Evolutionary conservation across 179 eudicot species (phyloP).

Genomic region (Beta macrorhiza): DNA sequence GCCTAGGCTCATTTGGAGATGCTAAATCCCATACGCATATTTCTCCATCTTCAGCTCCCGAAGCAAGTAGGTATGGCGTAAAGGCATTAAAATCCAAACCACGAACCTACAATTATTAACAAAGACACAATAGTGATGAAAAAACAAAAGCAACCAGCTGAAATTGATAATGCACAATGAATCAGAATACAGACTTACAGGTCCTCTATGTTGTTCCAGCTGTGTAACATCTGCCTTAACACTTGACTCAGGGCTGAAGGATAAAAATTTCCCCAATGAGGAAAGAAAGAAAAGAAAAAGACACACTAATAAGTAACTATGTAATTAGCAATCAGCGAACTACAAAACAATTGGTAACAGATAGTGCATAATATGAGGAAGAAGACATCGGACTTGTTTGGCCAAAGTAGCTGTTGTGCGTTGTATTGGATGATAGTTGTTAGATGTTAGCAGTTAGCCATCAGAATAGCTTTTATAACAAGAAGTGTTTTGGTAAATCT

Average conservation of each 20-base stretch:
- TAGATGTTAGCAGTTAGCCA: too few species aligned
- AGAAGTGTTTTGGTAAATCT: too few species aligned
- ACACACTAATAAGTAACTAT: background rate
- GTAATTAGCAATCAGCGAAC: background rate
- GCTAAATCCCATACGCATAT: conserved; percentile 93
- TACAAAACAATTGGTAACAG: background rate
- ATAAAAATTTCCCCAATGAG: background rate
- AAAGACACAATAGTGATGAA: conserved; percentile 3
- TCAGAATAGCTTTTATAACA: too few species aligned
- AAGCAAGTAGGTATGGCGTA: conserved; percentile 74
- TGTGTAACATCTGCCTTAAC: conserved; percentile 57
- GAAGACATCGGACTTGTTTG: too few species aligned
- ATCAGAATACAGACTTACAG: conserved; percentile 51
- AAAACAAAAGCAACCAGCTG: conserved; percentile 9
- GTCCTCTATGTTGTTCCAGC: conserved; percentile 79
- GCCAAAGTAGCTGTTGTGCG: too few species aligned
- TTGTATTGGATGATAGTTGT: too few species aligned
- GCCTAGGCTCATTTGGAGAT: conserved; percentile 63
- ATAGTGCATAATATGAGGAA: background rate
- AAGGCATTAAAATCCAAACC: conserved; percentile 83
- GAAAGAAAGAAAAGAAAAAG: background rate
- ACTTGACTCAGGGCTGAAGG: conserved; percentile 54
- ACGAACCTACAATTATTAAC: conserved; percentile 59
- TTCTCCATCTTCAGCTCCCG: conserved; percentile 99
- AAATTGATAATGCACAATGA: background rate